Percentiles rank a stretch among this genome's conserved stretches.
Evolutionary conservation across 148 eudicot species (phyloP).

Genomic region (Rhododendron simsii): DNA sequence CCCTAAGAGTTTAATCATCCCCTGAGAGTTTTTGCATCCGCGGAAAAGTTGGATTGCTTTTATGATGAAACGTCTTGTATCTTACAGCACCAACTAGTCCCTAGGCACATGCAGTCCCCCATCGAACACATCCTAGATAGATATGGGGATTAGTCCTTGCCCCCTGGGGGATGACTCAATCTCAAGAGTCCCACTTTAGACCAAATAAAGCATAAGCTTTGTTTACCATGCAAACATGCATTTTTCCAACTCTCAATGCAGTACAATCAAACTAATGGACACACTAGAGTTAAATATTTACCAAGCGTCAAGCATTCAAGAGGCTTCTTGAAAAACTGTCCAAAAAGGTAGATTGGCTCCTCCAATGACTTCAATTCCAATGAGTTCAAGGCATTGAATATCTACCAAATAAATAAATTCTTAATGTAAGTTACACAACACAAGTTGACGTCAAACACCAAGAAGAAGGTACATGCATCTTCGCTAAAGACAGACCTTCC

Average conservation of each 20-base stretch:
- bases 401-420: constrained; percentile 36
- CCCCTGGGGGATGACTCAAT: background rate
- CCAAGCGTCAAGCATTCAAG: constrained; percentile 93
- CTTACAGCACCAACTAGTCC: background rate
- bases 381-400: constrained; percentile 90
- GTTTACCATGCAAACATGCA: background rate
- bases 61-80: background rate
- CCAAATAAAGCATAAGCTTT: background rate
- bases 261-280: background rate
- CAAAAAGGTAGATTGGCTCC: constrained; percentile 93
- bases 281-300: constrained; percentile 26
- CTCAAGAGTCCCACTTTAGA: background rate
- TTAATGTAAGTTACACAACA: constrained; percentile 13
- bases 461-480: constrained; percentile 27
- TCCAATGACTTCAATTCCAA: constrained; percentile 94
- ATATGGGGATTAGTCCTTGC: background rate
- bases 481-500: constrained; percentile 71
- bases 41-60: background rate
- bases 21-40: background rate
- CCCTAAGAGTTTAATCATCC: background rate
- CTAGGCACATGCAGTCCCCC: background rate
- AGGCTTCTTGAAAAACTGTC: constrained; percentile 94
- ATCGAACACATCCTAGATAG: background rate
- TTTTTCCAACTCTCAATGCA: background rate
- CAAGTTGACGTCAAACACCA: constrained; percentile 10